Evolutionary conservation across 202 grass and related monocot species (phyloP).

Genomic region (Panicum virgatum): DNA sequence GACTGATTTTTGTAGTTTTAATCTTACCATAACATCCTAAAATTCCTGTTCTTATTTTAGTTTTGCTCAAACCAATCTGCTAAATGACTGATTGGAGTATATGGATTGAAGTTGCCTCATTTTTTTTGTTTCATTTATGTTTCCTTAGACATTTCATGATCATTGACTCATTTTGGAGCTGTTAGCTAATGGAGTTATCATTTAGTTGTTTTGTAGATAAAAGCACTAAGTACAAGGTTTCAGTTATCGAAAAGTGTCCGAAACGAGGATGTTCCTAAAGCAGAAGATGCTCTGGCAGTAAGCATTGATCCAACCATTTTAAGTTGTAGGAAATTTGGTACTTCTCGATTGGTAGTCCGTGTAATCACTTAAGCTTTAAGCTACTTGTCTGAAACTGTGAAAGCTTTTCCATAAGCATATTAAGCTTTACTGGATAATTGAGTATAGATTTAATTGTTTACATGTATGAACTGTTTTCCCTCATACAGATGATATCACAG

Average conservation of each 20-base stretch:
- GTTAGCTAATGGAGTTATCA: conserved; percentile 30
- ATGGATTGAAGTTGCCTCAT: background rate
- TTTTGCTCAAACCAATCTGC: background rate
- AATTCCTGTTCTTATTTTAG: conserved; percentile 8
- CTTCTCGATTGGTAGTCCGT: background rate
- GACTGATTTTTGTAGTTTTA: conserved; percentile 33
- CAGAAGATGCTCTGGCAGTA: conserved; percentile 71
- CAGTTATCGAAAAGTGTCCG: conserved; percentile 49
- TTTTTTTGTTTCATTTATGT: conserved; percentile 8
- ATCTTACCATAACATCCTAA: background rate
- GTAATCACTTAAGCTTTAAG: conserved; percentile 16
- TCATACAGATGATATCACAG: conserved; percentile 62
- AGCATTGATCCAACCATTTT: background rate
- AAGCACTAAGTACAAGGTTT: conserved; percentile 59
- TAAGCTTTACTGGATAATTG: background rate
- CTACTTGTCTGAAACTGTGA: background rate
- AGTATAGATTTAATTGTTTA: background rate
- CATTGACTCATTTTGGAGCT: conserved; percentile 15
- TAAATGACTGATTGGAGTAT: background rate
- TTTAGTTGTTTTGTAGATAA: conserved; percentile 72
- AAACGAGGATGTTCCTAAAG: conserved; percentile 57
- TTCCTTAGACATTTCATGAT: background rate
- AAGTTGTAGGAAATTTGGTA: background rate
- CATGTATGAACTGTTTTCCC: conserved; percentile 13
- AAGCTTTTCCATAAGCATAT: conserved; percentile 1